phyloP scores from a whole-genome alignment of 805 yeast genomes.

The Teunomyces atbi region DNA sequence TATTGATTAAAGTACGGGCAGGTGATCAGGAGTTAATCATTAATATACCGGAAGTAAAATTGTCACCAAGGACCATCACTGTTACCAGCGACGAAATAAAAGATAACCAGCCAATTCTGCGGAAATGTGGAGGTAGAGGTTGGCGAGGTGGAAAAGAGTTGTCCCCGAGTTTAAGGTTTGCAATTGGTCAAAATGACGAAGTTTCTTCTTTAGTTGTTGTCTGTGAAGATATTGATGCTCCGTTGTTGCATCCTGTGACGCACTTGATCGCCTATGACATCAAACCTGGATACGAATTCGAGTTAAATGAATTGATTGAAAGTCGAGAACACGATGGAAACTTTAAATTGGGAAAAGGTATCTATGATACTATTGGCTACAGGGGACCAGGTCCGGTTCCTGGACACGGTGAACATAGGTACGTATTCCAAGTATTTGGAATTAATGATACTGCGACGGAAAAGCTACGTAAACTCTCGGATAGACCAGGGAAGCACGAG shows the following conservation, averaged over 20 bases:
- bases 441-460: conserved; percentile 11
- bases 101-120: conserved; percentile 12
- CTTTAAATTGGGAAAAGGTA: conserved; percentile 10
- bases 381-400: conserved; percentile 13
- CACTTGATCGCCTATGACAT: conserved; percentile 14
- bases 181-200: neutral
- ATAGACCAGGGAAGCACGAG: neutral
- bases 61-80: conserved; percentile 1
- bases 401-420: conserved; percentile 15
- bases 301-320: conserved; percentile 6
- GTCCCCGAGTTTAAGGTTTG: conserved; percentile 5
- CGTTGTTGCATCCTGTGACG: conserved; percentile 10
- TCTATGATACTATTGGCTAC: conserved; percentile 7
- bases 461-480: neutral
- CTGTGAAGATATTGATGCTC: conserved; percentile 15
- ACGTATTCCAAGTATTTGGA: conserved; percentile 15
- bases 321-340: conserved; percentile 1
- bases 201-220: conserved; percentile 11
- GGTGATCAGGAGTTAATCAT: neutral
- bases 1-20: neutral
- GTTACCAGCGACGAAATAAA: conserved; percentile 11
- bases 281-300: conserved; percentile 3
- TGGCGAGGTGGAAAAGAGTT: conserved; percentile 12
- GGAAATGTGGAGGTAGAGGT: conserved; percentile 9
- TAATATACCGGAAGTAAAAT: neutral